Base-by-base conservation (phyloP, 305 asterid species). In the Rubia balearica region DNA sequence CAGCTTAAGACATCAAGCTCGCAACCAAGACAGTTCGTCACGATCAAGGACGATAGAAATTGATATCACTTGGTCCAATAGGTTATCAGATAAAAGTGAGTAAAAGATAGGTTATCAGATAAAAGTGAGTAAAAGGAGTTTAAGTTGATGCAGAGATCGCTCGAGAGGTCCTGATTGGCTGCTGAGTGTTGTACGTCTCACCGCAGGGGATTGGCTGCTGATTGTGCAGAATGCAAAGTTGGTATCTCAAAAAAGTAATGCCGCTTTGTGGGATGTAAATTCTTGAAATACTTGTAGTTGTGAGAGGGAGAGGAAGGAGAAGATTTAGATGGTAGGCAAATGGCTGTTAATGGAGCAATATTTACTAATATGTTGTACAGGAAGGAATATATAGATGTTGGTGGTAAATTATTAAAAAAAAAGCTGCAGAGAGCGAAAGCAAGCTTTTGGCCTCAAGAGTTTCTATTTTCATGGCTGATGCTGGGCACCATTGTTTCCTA, bases 41-140 rank as follows among this genome's bases (percentile, higher is more conserved):
- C 77, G 98, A 43, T 71, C 90, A 1, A 76, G 98, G 43, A 86
- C 91, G 1, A 80, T 91, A 57, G 96, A 89, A 81, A 75, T 89
- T 22, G 96, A 86, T 83, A 83, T 91, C 79, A 82, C 83, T 59
- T 89, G 96, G 98, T 89, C 93, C 68, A 89, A 83, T 65, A 78
- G 80, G 81, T 67, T 46, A 67, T 75, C 77, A 70, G 76, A 66
- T 46, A 83, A 83, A 73, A 78, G 81, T 43, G 76, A 41, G 69
- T 80, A 78, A 80, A 33, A 33, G 38, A 83, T 63, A 76, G 80
- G 81, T 67, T 46, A 67, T 74, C 77, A 70, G 76, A 66, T 46
- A 83, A 81, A 73, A 78, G 81, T 43, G 76, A 41, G 69, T 80
- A 78, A 80, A 33, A 76, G 45, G 46, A 69, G 70, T 45, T 67